Evolutionary conservation across 108 stramenopile genomes (phyloP), one percentile per base, ranked within the genome.

Genomic region (Conticribra weissflogii): DNA sequence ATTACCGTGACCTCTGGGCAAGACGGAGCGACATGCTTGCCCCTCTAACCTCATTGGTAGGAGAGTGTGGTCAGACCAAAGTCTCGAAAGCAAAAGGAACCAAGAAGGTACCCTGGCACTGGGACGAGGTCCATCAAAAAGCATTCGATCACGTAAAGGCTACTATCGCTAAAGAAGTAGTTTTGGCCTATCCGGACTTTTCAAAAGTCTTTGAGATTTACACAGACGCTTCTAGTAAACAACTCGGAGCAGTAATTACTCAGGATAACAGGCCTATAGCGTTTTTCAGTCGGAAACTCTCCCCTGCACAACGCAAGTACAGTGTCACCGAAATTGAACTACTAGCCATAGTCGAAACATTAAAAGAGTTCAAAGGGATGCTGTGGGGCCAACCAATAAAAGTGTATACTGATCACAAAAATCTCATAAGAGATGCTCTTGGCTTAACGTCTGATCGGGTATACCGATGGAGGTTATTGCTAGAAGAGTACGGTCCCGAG

Each of bases 1-100:
- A 81, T 36, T 83, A 86, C 73, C 66, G 71, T 21, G 85, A 83
- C 63, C 72, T 85, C 63, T 85, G 76, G 76, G 25, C 34, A 34
- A 31, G 68, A 28, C 53, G 84, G 18, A 63, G 59, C 14, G 67
- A 86, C 14, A 24, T 81, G 4, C 61, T 83, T 14, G 82, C 85
- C 0, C 85, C 85, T 19, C 67, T 86, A 23, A 73, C 70, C 0
- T 24, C 4, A 19, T 17, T 49, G 62, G 58, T 59, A 33, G 58
- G 58, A 59, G 58, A 59, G 58, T 59, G 58, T 32, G 58, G 58
- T 31, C 58, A 59, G 25, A 59, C 58, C 58, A 59, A 59, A 59
- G 27, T 32, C 58, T 9, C 58, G 1, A 59, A 59, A 32, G 58
- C 58, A n/a, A 59, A 59, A 16, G 30, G 30, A 32, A 59, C 58